Conservation (phyloP, 805 yeast genomes). For the Saturnispora kantuleensis region DNA sequence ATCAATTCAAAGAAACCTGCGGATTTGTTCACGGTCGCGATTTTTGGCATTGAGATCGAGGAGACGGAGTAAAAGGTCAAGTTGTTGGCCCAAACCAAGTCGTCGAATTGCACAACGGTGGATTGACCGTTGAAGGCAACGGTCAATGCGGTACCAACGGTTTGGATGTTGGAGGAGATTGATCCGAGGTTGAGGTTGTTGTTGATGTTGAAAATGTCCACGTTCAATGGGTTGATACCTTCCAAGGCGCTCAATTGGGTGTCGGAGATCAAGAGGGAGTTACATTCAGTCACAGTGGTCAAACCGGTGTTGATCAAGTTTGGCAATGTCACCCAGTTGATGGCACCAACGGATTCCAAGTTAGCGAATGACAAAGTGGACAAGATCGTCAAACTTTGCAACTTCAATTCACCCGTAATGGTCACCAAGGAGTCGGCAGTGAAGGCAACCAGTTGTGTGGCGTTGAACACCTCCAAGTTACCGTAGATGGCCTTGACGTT, state of each 20-base stretch:
- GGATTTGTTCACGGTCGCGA: conserved; percentile 70
- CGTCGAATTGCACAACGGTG: conserved; percentile 58
- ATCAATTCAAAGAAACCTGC: conserved; percentile 71
- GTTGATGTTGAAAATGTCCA: conserved; percentile 68
- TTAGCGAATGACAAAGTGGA: conserved; percentile 62
- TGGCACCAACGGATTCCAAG: conserved; percentile 72
- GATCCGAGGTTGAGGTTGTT: conserved; percentile 75
- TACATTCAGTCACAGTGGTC: conserved; percentile 66
- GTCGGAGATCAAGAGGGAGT: conserved; percentile 60
- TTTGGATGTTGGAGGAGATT: conserved; percentile 59
- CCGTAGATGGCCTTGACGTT: conserved; percentile 75
- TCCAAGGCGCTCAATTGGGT: conserved; percentile 58
- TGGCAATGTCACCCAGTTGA: conserved; percentile 77
- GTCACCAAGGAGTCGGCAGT: conserved; percentile 71
- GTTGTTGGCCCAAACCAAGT: conserved; percentile 79
- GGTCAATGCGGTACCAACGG: conserved; percentile 65
- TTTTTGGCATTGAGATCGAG: conserved; percentile 58
- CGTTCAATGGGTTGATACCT: conserved; percentile 45
- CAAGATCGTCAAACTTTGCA: conserved; percentile 58
- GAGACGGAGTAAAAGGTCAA: conserved; percentile 74
- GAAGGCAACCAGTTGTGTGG: conserved; percentile 51
- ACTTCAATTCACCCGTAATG: conserved; percentile 60
- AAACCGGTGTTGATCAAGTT: conserved; percentile 66
- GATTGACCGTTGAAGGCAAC: conserved; percentile 79
- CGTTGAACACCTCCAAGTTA: conserved; percentile 55